Percentiles rank a stretch among this genome's conserved stretches.
Evolutionary conservation across 495 filamentous ascomycete genomes (phyloP).

Genomic region (Tuber aestivum): DNA sequence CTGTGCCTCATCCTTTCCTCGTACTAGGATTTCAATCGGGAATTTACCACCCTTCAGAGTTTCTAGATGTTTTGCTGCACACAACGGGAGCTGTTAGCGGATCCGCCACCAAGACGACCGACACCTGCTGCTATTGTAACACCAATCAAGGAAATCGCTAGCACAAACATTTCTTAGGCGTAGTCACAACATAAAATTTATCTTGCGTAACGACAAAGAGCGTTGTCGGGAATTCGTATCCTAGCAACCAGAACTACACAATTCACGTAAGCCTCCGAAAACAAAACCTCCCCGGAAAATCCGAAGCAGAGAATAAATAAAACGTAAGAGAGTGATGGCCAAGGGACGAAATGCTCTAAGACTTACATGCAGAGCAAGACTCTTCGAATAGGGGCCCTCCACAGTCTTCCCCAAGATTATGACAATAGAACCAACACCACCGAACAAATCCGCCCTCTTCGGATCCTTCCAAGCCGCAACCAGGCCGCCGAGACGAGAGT

Average conservation of each 20-base stretch:
- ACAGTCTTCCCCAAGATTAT: conserved; percentile 92
- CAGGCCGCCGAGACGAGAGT: conserved; percentile 81
- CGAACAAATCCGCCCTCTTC: conserved; percentile 82
- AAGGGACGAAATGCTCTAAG: neutral
- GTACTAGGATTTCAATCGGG: conserved; percentile 79
- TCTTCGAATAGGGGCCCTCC: conserved; percentile 78
- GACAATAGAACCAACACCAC: conserved; percentile 75
- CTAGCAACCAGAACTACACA: conserved; percentile 88
- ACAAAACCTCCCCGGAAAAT: conserved; percentile 1
- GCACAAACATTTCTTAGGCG: conserved; percentile 82
- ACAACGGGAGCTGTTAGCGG: conserved; percentile 35
- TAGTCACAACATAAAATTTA: conserved; percentile 81
- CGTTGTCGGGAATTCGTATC: conserved; percentile 97
- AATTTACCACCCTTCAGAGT: conserved; percentile 86
- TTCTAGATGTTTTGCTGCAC: conserved; percentile 81
- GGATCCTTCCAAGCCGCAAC: conserved; percentile 89
- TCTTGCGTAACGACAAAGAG: conserved; percentile 87
- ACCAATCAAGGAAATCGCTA: neutral
- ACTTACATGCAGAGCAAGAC: conserved; percentile 86
- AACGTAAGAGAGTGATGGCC: conserved; percentile 29
- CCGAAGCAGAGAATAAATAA: conserved; percentile 12
- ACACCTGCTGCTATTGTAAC: neutral
- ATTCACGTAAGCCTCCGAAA: conserved; percentile 19
- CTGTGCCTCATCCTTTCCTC: conserved; percentile 79
- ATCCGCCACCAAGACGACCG: conserved; percentile 16